Evolutionary conservation across 768 basidiomycete genomes (phyloP).

Genomic region (Termitomyces sp.): DNA sequence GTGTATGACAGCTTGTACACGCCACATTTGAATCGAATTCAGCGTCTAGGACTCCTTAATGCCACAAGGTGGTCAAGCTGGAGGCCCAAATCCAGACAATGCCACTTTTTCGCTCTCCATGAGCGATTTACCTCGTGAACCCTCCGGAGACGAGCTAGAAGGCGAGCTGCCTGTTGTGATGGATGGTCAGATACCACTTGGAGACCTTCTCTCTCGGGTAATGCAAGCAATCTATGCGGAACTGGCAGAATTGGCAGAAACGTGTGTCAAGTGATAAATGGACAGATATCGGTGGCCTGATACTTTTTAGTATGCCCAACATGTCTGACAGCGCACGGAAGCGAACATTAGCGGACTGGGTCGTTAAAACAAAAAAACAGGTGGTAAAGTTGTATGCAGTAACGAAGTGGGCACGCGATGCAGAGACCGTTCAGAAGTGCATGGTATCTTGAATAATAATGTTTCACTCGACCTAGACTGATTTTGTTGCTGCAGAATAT

Average conservation of each 20-base stretch:
- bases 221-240: slow-evolving; percentile 80
- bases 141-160: slow-evolving; percentile 54
- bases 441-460: slow-evolving; percentile 45
- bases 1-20: background rate
- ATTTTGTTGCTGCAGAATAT: slow-evolving; percentile 54
- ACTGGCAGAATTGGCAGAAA: slow-evolving; percentile 78
- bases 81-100: background rate
- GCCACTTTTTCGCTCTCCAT: background rate
- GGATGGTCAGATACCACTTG: slow-evolving; percentile 70
- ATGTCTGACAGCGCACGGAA: slow-evolving; percentile 81
- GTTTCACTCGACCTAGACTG: background rate
- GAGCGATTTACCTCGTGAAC: slow-evolving; percentile 12
- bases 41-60: background rate
- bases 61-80: slow-evolving; percentile 7
- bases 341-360: slow-evolving; percentile 80
- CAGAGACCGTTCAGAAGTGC: slow-evolving; percentile 78
- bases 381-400: slow-evolving; percentile 86
- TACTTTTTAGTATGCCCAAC: slow-evolving; percentile 55
- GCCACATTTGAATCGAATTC: background rate
- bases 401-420: slow-evolving; percentile 82
- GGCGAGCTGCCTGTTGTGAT: slow-evolving; percentile 66
- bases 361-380: slow-evolving; percentile 86
- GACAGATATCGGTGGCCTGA: slow-evolving; percentile 1
- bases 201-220: slow-evolving; percentile 70
- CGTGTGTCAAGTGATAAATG: slow-evolving; percentile 44